Evolutionary conservation across 2,329 filamentous ascomycete genomes (phyloP).

Genomic region (Pezicula neosporulosa): DNA sequence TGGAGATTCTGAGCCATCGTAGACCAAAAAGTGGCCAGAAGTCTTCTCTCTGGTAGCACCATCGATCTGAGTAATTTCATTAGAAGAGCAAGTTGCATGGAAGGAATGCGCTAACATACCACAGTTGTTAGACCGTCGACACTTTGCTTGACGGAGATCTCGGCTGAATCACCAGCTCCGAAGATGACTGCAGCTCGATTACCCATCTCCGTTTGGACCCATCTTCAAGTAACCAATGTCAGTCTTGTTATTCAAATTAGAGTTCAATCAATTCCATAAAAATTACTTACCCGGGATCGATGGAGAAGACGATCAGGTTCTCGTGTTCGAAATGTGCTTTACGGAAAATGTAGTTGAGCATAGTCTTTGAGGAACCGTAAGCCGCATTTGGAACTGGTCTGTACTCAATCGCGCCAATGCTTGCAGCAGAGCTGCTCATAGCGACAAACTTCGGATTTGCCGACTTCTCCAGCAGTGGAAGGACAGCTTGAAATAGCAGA

Average conservation of each 20-base stretch:
- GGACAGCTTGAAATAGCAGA: slow-evolving; percentile 40
- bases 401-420: slow-evolving; percentile 12
- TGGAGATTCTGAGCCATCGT: not conserved
- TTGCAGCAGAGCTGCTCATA: slow-evolving; percentile 23
- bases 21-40: not conserved
- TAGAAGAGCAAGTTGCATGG: not conserved
- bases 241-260: not conserved
- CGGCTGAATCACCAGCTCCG: slow-evolving; percentile 13
- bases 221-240: slow-evolving; percentile 12
- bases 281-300: slow-evolving; percentile 21
- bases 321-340: slow-evolving; percentile 34
- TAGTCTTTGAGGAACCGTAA: slow-evolving; percentile 40
- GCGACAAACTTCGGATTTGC: slow-evolving; percentile 32
- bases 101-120: not conserved
- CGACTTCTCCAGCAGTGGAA: slow-evolving; percentile 33
- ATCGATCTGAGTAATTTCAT: not conserved
- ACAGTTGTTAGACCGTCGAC: slow-evolving; percentile 11
- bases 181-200: slow-evolving; percentile 24
- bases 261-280: not conserved
- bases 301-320: slow-evolving; percentile 29
- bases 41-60: not conserved
- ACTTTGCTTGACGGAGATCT: slow-evolving; percentile 15
- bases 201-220: slow-evolving; percentile 38
- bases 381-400: slow-evolving; percentile 15
- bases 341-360: slow-evolving; percentile 28